Base-by-base conservation (phyloP, 768 basidiomycete species). In the Suillus paluster region DNA sequence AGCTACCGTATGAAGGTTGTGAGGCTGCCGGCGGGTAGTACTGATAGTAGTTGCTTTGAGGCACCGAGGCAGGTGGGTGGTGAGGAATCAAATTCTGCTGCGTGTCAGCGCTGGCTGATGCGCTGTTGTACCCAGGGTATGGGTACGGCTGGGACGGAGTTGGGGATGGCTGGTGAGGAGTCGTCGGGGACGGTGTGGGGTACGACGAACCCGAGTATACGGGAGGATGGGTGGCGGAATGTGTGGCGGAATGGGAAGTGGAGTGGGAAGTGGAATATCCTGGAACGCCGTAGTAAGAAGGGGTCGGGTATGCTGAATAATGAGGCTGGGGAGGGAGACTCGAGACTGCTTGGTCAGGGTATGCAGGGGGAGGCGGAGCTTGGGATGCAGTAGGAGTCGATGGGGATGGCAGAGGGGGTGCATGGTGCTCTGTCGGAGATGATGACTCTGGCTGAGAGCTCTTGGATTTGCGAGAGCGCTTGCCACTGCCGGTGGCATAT, bases 391-490 rank as follows among this genome's bases (percentile, higher is more conserved):
- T 74, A 19, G 75, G 73, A 0, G 75, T 69, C 15, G 74, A 67
- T 10, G 74, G 75, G 0, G 75, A 73, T 12, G 74, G 71, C 27
- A 57, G 4, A 44, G 64, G 48, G 30, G 70, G 64, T 17, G 65
- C 15, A 19, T 76, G 71, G 27, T 58, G 71, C 9, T 75, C 75
- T 14, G 69, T 72, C 3, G 75, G 75, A 19, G 74, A 77, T 12
- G 49, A 59, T 1, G 75, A 75, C n/a, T 68, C 71, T 12, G 67
- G 65, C 11, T 72, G 67, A 48, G 49, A 59, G 7, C 64, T 49
- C 62, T 73, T 76, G n/a, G 73, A 68, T 66, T 76, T 82, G 53
- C 79, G 76, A 5, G 71, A 34, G n/a, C 76, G 77, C 68, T 82
- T 83, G 57, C 71, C 41, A 8, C 59, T 52, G 17, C 69, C 61